phyloP scores from a whole-genome alignment of 306 rosid genomes.

The Vigna reflexopilosa region DNA sequence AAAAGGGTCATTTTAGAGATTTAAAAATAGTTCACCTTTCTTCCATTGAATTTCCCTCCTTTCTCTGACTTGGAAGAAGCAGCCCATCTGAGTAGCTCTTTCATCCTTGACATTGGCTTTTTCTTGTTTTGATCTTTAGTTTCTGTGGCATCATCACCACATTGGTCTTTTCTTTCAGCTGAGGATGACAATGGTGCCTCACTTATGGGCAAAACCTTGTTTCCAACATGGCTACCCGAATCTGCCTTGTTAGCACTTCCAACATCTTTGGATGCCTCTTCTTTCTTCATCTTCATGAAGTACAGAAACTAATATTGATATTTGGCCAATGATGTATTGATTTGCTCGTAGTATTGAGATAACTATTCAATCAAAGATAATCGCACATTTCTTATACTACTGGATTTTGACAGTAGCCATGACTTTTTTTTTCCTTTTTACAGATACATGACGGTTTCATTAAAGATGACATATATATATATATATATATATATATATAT shows the following conservation, averaged over 20 bases:
- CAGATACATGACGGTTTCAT: no score
- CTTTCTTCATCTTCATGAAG: constrained; percentile 72
- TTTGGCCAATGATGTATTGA: no score
- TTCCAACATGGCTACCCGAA: constrained; percentile 58
- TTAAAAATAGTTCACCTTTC: constrained; percentile 57
- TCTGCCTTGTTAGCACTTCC: constrained; percentile 57
- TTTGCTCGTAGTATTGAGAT: no score
- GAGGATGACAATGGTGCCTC: constrained; percentile 58
- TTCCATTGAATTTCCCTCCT: constrained; percentile 64
- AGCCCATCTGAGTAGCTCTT: constrained; percentile 91
- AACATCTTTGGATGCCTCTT: constrained; percentile 52
- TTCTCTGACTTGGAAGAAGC: constrained; percentile 76
- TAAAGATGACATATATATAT: no score
- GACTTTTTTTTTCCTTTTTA: no score
- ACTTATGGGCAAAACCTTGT: constrained; percentile 75
- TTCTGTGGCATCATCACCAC: constrained; percentile 39
- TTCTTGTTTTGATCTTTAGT: constrained; percentile 54
- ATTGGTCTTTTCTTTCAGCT: constrained; percentile 45
- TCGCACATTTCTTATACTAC: no score
- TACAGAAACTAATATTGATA: constrained; percentile 44
- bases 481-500: no score
- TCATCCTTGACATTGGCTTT: constrained; percentile 79
- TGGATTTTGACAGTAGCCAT: no score
- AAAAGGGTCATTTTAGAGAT: background rate
- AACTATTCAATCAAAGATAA: no score